These are phyloP conservation scores for Ceratocystis cubensis DNA, from an alignment of 2,329 filamentous ascomycete species.

Conservation along the genomic window DNA sequence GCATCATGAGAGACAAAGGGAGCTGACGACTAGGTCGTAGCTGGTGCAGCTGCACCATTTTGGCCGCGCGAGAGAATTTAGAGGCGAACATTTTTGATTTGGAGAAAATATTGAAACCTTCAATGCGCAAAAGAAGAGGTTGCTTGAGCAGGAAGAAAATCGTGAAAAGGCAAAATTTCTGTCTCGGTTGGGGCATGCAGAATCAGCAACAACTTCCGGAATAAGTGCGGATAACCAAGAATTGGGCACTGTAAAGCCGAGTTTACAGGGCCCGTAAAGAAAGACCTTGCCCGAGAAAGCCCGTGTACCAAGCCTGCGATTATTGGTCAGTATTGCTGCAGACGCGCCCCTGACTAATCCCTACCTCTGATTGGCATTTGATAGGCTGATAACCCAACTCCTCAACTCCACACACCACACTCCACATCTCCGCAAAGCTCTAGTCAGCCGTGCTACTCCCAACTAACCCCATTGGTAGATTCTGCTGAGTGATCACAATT, in stretches of 20 bases:
- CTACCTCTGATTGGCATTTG: constrained; percentile 17
- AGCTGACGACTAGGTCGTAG: constrained; percentile 28
- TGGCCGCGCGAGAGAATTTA: constrained; percentile 33
- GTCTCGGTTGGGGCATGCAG: constrained; percentile 15
- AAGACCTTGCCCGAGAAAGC: constrained; percentile 18
- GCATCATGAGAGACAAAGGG: constrained; percentile 39
- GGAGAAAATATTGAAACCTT: not conserved
- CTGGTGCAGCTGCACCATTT: constrained; percentile 34
- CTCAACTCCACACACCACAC: constrained; percentile 10
- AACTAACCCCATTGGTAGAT: constrained; percentile 14
- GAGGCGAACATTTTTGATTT: constrained; percentile 32
- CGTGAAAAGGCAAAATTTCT: constrained; percentile 12
- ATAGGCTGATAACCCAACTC: constrained; percentile 7
- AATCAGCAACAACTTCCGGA: constrained; percentile 12
- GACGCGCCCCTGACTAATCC: constrained; percentile 17
- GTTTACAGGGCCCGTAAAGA: not conserved
- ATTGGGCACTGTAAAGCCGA: not conserved
- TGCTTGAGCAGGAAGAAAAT: not conserved
- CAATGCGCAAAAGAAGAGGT: not conserved
- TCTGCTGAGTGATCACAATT: not conserved
- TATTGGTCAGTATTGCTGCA: constrained; percentile 17
- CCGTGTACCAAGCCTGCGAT: constrained; percentile 9
- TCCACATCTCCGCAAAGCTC: constrained; percentile 4
- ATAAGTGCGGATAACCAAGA: constrained; percentile 5
- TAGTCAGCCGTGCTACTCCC: constrained; percentile 5